These are phyloP conservation scores for Ogataea sp. DNA, from an alignment of 805 yeast species.

Conservation along the genomic window DNA sequence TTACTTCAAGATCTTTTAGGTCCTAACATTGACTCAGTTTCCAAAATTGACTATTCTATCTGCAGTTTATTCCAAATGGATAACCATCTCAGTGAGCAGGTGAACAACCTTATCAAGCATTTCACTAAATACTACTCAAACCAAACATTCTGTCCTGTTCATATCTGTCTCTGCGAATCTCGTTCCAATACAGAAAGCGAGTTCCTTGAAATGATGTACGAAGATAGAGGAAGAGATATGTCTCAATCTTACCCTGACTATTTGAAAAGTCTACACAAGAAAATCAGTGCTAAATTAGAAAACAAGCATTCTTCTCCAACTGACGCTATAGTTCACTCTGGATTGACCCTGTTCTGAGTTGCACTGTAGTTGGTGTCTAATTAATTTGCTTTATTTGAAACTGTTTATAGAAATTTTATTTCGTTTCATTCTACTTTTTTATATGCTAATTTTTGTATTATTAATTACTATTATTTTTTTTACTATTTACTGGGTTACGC, in stretches of 20 bases:
- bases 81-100: constrained; percentile 61
- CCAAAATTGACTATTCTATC: constrained; percentile 37
- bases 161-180: constrained; percentile 53
- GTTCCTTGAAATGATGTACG: constrained; percentile 57
- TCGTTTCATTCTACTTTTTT: too few relatives aligned
- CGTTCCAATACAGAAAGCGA: constrained; percentile 50
- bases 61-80: constrained; percentile 64
- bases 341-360: neutral
- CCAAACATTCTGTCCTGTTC: constrained; percentile 37
- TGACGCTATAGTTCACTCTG: neutral
- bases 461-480: too few relatives aligned
- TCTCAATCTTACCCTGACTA: constrained; percentile 58
- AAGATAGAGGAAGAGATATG: constrained; percentile 56
- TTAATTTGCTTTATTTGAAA: too few relatives aligned
- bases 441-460: too few relatives aligned
- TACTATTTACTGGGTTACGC: neutral
- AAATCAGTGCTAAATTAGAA: constrained; percentile 42
- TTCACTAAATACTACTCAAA: constrained; percentile 35
- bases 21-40: constrained; percentile 32
- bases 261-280: constrained; percentile 58
- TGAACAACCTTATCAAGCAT: constrained; percentile 52
- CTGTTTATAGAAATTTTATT: too few relatives aligned
- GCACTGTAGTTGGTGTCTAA: too few relatives aligned
- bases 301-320: neutral
- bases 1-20: constrained; percentile 75